A percentile compares a stretch with the other conserved stretches of the same genome.
Evolutionary conservation across 2,329 filamentous ascomycete species (phyloP).

Genomic region (Byssothecium circinans): DNA sequence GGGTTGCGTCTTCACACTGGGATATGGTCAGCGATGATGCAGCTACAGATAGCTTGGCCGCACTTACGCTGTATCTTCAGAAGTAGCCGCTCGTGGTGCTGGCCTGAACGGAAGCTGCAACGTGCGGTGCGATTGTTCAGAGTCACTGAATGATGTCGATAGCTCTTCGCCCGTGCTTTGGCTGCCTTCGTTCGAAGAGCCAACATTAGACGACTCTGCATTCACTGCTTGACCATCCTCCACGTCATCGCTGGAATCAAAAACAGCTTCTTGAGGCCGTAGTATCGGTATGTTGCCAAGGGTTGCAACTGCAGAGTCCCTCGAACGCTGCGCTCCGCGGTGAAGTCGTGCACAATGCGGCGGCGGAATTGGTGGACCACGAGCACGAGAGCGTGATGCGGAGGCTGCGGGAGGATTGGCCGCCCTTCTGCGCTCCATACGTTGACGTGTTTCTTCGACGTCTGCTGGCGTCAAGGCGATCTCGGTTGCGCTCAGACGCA

Average conservation of each 20-base stretch:
- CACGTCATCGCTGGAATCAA: constrained; percentile 18
- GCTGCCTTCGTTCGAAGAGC: constrained; percentile 2
- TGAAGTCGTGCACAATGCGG: constrained; percentile 24
- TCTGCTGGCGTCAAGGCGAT: constrained; percentile 41
- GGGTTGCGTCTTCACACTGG: constrained; percentile 1
- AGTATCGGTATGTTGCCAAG: constrained; percentile 31
- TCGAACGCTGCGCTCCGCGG: constrained; percentile 34
- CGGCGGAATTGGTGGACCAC: constrained; percentile 5
- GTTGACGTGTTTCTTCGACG: constrained; percentile 37
- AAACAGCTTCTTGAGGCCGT: constrained; percentile 26
- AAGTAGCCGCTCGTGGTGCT: constrained; percentile 11
- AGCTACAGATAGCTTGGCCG: constrained; percentile 7
- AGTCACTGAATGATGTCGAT: background rate
- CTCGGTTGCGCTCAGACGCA: constrained; percentile 41
- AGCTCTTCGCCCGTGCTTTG: constrained; percentile 5
- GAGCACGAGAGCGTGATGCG: constrained; percentile 7
- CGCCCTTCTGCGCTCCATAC: constrained; percentile 31
- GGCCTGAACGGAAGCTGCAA: constrained; percentile 29
- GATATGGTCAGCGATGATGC: background rate
- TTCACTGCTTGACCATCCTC: constrained; percentile 12
- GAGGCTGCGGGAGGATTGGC: constrained; percentile 6
- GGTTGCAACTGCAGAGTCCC: constrained; percentile 30
- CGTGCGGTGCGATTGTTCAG: background rate
- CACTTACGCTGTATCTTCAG: constrained; percentile 11
- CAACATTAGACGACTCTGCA: too few species aligned